Evolutionary conservation across 345 rosid genomes (phyloP), one percentile per base, ranked within the genome.

Genomic region (Turnera subulata): DNA sequence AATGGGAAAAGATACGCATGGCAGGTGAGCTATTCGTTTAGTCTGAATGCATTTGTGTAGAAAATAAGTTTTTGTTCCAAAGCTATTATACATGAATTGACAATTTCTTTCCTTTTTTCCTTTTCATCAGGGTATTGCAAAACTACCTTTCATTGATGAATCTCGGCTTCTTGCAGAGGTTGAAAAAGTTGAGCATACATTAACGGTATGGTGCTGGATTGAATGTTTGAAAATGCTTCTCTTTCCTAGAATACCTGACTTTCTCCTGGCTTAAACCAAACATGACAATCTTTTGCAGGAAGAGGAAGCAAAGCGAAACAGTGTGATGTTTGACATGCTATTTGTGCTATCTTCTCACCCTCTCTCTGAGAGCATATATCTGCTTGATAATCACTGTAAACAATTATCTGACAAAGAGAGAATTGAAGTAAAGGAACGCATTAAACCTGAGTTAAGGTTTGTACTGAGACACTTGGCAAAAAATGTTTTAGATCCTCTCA

Each of bases 261-360:
- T 11, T 46, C 25, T 43, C 26, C 11, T 12, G 45, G 1, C 11
- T 37, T 37, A 7, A 37, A 2, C 2, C 55, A 22, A 38, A 43
- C 53, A 26, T 43, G 17, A 24, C 42, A 16, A 58, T 57, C 33
- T 46, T 56, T 16, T 73, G 58, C 69, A 89, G 97, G 80, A 76
- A 22, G 94, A 89, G 65, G 96, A 93, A 89, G 78, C 68, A 40
- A 84, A 73, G 55, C 80, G 99, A 78, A 93, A 93, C 69, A 82
- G 96, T 58, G 48, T 61, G 65, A 73, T 78, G 84, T 74, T 70
- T 53, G 89, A 93, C 74, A 79, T 85, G 88, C 84, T 89, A 55
- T 93, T 89, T 74, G 80, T 93, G 46, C 70, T 73, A 35, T 60
- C 87, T 21, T 89, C 90, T 49, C 11, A 1, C 40, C 40, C 40